A percentile compares a stretch with the other conserved stretches of the same genome.
Evolutionary conservation across 371 early-diverging fungal species (phyloP).

Genomic region (Chytridium lagenaria): DNA sequence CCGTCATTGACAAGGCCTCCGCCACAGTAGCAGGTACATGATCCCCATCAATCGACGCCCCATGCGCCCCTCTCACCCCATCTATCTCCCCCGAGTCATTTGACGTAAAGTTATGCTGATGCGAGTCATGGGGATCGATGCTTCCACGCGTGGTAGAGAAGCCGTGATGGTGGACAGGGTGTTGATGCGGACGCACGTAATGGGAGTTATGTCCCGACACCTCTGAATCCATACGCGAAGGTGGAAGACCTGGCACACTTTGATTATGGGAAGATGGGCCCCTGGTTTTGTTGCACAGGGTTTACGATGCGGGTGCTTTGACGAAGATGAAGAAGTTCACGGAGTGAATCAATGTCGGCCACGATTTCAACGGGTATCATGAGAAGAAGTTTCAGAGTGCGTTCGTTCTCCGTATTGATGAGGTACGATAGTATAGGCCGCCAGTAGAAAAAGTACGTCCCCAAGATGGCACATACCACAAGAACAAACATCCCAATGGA

Average conservation of each 20-base stretch:
- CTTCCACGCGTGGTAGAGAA: background rate
- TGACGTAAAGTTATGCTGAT: background rate
- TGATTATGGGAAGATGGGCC: no score
- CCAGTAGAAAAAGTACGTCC: slow-evolving; percentile 32
- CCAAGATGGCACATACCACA: slow-evolving; percentile 14
- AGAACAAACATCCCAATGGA: slow-evolving; percentile 22
- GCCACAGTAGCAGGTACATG: background rate
- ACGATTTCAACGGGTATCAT: slow-evolving; percentile 46
- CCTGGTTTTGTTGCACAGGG: background rate
- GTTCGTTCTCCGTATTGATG: slow-evolving; percentile 39
- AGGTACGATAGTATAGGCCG: slow-evolving; percentile 27
- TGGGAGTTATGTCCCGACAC: background rate
- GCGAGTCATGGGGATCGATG: background rate
- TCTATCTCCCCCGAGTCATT: background rate
- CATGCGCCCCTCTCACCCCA: background rate
- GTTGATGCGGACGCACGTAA: background rate
- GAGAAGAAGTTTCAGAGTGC: slow-evolving; percentile 38
- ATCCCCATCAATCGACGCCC: background rate
- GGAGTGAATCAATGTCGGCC: slow-evolving; percentile 39
- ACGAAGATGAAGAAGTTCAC: slow-evolving; percentile 34
- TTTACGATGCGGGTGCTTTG: background rate
- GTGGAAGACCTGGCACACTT: background rate
- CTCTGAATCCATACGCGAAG: background rate
- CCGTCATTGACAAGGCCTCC: background rate
- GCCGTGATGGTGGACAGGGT: background rate